Evolutionary conservation across 192 early-diverging fungal species (phyloP).

Genomic region (Backusella mclennaniae): DNA sequence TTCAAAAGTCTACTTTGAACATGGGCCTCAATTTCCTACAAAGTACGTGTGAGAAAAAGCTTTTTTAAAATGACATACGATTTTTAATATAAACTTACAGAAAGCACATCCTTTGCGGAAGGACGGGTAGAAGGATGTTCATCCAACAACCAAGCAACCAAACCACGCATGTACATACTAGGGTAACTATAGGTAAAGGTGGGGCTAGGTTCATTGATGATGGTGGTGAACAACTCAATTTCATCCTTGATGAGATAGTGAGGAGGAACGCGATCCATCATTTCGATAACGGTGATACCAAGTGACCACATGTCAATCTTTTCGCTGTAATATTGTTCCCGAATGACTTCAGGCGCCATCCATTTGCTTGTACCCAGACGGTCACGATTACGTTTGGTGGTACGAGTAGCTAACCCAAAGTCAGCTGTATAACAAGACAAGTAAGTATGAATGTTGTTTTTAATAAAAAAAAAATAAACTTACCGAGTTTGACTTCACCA

Average conservation of each 20-base stretch:
- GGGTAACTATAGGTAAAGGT: slow-evolving; percentile 38
- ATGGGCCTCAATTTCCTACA: slow-evolving; percentile 38
- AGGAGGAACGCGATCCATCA: slow-evolving; percentile 47
- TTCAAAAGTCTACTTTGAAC: slow-evolving; percentile 29
- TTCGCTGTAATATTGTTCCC: slow-evolving; percentile 42
- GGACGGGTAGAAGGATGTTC: slow-evolving; percentile 29
- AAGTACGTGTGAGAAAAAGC: not conserved
- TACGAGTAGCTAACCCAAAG: slow-evolving; percentile 41
- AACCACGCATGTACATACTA: slow-evolving; percentile 37
- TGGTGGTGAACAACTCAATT: slow-evolving; percentile 30
- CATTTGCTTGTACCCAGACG: slow-evolving; percentile 41
- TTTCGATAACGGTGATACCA: slow-evolving; percentile 46
- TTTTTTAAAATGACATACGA: not conserved
- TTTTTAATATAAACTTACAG: slow-evolving; percentile 25
- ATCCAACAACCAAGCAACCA: slow-evolving; percentile 41
- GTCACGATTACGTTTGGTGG: slow-evolving; percentile 28
- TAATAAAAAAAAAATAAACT: not conserved
- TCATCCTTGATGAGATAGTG: slow-evolving; percentile 40
- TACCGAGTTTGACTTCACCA: slow-evolving; percentile 45
- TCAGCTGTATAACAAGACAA: slow-evolving; percentile 26
- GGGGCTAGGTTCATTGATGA: slow-evolving; percentile 30
- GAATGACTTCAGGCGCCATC: slow-evolving; percentile 53
- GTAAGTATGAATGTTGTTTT: not conserved
- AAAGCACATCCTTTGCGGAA: slow-evolving; percentile 29
- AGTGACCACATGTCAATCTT: slow-evolving; percentile 52